A percentile compares a stretch with the other conserved stretches of the same genome.
Conservation (phyloP, 1,139 yeast genomes). For the Debaryomycetaceae sp. region DNA sequence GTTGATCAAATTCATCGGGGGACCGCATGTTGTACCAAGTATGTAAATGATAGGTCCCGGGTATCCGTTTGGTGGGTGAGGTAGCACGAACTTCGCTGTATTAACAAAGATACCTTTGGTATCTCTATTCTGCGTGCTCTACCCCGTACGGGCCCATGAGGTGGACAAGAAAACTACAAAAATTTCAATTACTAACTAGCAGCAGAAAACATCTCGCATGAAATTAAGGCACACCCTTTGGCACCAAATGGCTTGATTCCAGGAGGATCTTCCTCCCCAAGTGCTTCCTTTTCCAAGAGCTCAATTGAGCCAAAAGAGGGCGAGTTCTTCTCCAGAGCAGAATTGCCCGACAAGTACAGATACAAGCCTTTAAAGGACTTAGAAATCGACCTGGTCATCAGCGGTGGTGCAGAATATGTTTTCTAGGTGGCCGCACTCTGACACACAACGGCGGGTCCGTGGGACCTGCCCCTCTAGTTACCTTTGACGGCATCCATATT, state of each 20-base stretch:
- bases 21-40: conserved; percentile 52
- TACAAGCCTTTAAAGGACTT: conserved; percentile 55
- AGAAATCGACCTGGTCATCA: conserved; percentile 71
- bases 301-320: conserved; percentile 44
- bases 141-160: too few relatives aligned
- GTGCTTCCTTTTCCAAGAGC: conserved; percentile 18
- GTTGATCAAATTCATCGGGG: conserved; percentile 62
- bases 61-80: too few relatives aligned
- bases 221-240: conserved; percentile 42
- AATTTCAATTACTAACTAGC: conserved; percentile 29
- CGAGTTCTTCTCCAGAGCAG: conserved; percentile 55
- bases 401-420: conserved; percentile 70
- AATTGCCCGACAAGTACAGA: conserved; percentile 69
- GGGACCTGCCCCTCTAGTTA: too few relatives aligned
- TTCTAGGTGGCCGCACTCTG: too few relatives aligned
- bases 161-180: too few relatives aligned
- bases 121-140: too few relatives aligned
- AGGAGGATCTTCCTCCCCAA: conserved; percentile 21
- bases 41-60: conserved; percentile 19
- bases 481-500: not conserved
- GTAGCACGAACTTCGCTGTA: too few relatives aligned
- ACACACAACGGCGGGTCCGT: too few relatives aligned
- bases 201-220: conserved; percentile 21
- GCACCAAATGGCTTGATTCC: conserved; percentile 54
- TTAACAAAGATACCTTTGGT: too few relatives aligned